Base-by-base conservation (phyloP, 1,284 basidiomycete genomes). In the Ganoderma meredithae region DNA sequence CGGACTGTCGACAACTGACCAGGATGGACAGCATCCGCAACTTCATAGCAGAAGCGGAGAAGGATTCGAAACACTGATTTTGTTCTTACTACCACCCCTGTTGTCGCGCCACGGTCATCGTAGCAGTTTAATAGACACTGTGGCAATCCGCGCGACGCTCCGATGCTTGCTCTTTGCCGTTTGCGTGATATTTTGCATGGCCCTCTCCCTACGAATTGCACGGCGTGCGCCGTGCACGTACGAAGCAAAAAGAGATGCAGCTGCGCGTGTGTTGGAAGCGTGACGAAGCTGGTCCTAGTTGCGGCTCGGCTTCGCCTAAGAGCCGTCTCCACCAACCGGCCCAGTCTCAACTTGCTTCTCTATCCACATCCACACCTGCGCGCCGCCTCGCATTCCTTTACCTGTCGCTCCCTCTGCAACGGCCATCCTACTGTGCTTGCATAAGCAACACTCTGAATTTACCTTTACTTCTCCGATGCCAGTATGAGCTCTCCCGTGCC, bases 11-110 rank as follows among this genome's bases (percentile, higher is more conserved):
- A 74, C 78, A 76, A 82, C 81, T 80, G 76, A 81, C 78, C 74
- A 86, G 83, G 83, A 78, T 84, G 71, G 75, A 83, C 83, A 94
- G 92, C 78, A 93, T 94, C 82, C 84, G 85, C 79, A 88, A 88
- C 64, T 94, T 92, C 78, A 85, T 94, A 71, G 88, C 85, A 67
- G 92, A 93, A 76, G 92, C 92, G 61, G 92, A 94, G 83, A 92
- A 91, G 81, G 90, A 87, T 77, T 73, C 78, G 64, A 78, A 78
- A 64, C 72, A 73, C 72, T 71, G 65, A 71, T 62, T 43, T 17
- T 63, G 59, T 62, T 59, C 19, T 64, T 39, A 19, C 39, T 60
- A 60, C 22, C 58, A 19, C 40, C 36, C 40, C 39, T 64, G 55
- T 65, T 69, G 66, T 71, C 64, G 64, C 62, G 40, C 13, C 40